Base-by-base conservation (phyloP, 2,329 filamentous ascomycete genomes). In the Botrytis galanthina region DNA sequence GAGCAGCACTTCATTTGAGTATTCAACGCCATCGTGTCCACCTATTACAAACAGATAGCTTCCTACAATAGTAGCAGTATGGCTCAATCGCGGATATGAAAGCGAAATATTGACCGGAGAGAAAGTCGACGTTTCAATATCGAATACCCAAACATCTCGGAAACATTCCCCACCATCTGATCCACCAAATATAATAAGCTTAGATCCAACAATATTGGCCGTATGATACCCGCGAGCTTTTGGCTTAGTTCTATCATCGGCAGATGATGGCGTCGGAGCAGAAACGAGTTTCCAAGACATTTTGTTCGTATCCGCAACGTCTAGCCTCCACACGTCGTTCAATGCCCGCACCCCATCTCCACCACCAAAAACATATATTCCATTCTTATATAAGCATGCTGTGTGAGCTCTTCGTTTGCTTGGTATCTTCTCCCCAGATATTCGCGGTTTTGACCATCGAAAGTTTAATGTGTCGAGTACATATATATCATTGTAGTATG, bases 161-260 rank as follows among this genome's bases (percentile, higher is more conserved):
- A 92, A 92, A 82, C 90, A 92, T 81, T 92, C 90, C 70, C 89
- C 89, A 76, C 90, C 90, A 80, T 92, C 90, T 4, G 89, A 91
- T 48, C 90, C 90, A 57, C 90, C 90, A 80, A 88, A 92, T 78
- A 92, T 89, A 80, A 92, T 92, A 75, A 92, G 87, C 82, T 92
- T 92, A 81, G 87, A 87, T 76, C 90, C 90, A 61, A 92, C 90
- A 87, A 92, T 92, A 80, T 92, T 92, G 76, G 90, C 90, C 7
- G 90, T 92, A 81, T 92, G 90, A 80, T 92, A 92, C 70, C 90
- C 90, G 67, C 90, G 84, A 32, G 90, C 88, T 79, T 89, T 90
- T 32, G 90, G 90, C 64, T 85, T 85, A 66, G 81, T 79, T 73
- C 86, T 85, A 67, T 79, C 78, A 1, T 86, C 83, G 61, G 82